These are phyloP conservation scores for Agarophyton chilense DNA, from an alignment of 23 red algal species.

Conservation along the genomic window DNA sequence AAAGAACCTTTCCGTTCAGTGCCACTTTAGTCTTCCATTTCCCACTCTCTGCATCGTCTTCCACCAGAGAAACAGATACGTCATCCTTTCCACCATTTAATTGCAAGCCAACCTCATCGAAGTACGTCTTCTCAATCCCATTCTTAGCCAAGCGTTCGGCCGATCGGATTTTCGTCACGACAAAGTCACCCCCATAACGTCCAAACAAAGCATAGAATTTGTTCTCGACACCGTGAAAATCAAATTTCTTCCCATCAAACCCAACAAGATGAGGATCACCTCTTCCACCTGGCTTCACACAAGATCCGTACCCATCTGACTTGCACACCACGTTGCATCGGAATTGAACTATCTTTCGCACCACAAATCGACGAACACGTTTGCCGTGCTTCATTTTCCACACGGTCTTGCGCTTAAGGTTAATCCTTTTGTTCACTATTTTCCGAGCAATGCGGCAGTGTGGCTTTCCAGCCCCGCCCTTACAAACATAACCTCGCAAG, in stretches of 20 bases:
- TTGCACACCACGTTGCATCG: constrained; percentile 2
- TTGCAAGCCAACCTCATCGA: constrained; percentile 15
- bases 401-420: background rate
- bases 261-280: constrained; percentile 46
- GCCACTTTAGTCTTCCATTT: background rate
- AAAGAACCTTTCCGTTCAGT: background rate
- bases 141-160: background rate
- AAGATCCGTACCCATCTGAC: background rate
- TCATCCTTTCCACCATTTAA: background rate
- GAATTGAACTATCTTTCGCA: background rate
- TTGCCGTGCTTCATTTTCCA: background rate
- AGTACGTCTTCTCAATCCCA: constrained; percentile 36
- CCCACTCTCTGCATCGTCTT: background rate
- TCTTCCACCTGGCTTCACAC: constrained; percentile 19
- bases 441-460: background rate
- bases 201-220: constrained; percentile 26
- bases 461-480: background rate
- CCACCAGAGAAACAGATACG: background rate
- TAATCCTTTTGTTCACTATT: background rate
- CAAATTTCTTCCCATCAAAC: constrained; percentile 23
- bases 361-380: background rate
- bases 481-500: background rate
- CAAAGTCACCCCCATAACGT: constrained; percentile 2
- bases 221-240: constrained; percentile 19
- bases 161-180: constrained; percentile 20